Base-by-base conservation (phyloP, 2,329 filamentous ascomycete genomes). In the Drechslera avenae region DNA sequence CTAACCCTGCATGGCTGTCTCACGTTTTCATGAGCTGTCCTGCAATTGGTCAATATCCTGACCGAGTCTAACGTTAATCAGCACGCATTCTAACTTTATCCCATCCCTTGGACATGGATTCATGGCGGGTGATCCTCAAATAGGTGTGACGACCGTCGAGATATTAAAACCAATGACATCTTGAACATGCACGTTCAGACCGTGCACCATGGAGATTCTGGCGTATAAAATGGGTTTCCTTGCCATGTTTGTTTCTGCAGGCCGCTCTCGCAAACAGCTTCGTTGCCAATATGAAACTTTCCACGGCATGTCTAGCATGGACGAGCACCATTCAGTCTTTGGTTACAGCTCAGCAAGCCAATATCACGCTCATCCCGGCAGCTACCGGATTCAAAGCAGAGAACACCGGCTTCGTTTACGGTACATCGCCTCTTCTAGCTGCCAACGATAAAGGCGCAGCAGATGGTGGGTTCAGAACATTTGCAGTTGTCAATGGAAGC, bases 371-470 rank as follows among this genome's bases (percentile, higher is more conserved):
- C 4, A 39, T 53, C 5, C 59, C 61, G 40, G 62, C 54, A 33
- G 63, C 64, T 13, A 59, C 50, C 7, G 60, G 59, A 4, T 68
- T 69, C 17, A 60, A 68, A 18, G 47, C 56, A n/a, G 67, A 70
- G 21, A 68, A 66, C 23, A 63, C 65, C 8, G 64, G 52, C 7
- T 64, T 70, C 32, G 46, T 66, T 28, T 69, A 70, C 18, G 53
- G 57, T 5, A 28, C 32, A 5, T 46, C 54, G 5, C 61, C 65
- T 26, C 43, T 62, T 2, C 45, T 70, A 1, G 54, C 68, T 9
- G 56, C 52, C 5, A 69, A 70, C 13, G 65, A 70, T 41, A 65
- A 63, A 6, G 64, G 66, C 41, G 67, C 67, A 16, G 64, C 57
- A 26, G 56, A 66, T 16, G 67, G 67, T 7, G 67, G 67, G 1